Base-by-base conservation (phyloP, 2,329 filamentous ascomycete species). In the Colletotrichum viniferum region DNA sequence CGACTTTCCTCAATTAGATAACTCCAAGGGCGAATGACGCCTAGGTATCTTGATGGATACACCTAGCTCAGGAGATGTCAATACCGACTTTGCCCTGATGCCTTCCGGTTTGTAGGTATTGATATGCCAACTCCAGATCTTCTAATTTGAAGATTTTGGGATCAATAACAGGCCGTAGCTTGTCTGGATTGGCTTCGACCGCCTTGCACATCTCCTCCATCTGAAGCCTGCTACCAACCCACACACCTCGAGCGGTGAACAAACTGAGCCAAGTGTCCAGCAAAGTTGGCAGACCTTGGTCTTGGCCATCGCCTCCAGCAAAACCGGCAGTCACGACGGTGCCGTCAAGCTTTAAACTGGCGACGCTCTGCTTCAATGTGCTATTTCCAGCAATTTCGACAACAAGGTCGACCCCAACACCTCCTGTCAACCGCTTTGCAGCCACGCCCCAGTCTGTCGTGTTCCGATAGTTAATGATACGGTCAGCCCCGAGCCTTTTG, bases 171-270 rank as follows among this genome's bases (percentile, higher is more conserved):
- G 89, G 88, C 34, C 73, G 63, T 18, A 75, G 56, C 73, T 64
- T 73, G 21, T 86, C 86, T 28, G 84, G 81, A 6, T 87, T 85
- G 63, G 83, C 86, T 77, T 90, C 88, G 71, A 90, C 85, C 18
- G 87, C 87, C 2, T 83, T 81, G 77, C 85, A 86, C 86, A 90
- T 88, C 12, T 74, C 71, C 24, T 90, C 87, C 82, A 90, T 86
- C 82, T 88, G 86, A 4, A 80, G 58, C 18, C 87, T 81, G 78
- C 76, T 88, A 5, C 89, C 89, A 8, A 87, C 86, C 56, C 88
- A 81, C 5, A 90, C 77, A 32, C 88, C 88, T 4, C 89, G 82
- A 8, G 85, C 84, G 0, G 85, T 89, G 80, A 86, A 86, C 13
- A 83, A 66, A 24, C 79, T 82, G 28, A 72, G 84, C 81, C 78